These are phyloP conservation scores for Clarireedia paspali DNA, from an alignment of 2,329 filamentous ascomycete species.

Conservation along the genomic window DNA sequence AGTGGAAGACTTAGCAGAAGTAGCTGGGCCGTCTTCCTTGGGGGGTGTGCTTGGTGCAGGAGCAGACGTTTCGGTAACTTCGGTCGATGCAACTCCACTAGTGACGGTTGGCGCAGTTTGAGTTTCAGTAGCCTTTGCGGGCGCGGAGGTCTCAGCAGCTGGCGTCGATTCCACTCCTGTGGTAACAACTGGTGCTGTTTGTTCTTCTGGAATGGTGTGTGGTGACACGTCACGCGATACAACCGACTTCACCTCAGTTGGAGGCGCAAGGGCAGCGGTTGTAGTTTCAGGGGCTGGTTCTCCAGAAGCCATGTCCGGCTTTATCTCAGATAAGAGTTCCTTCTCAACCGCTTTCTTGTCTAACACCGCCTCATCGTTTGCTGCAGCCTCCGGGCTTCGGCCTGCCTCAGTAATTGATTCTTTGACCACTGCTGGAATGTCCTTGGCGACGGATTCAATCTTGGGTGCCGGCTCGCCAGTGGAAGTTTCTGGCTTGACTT, in stretches of 20 bases:
- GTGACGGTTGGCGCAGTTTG: constrained; percentile 22
- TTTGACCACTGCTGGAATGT: constrained; percentile 49
- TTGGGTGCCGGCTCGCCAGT: constrained; percentile 25
- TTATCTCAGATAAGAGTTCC: constrained; percentile 62
- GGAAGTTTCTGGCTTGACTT: constrained; percentile 41
- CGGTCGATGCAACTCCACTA: constrained; percentile 19
- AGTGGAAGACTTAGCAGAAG: constrained; percentile 19
- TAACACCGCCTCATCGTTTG: constrained; percentile 57
- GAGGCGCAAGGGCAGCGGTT: not conserved
- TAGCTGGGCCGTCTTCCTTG: constrained; percentile 14
- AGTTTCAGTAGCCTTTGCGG: constrained; percentile 17
- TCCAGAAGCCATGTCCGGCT: constrained; percentile 30
- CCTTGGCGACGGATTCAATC: constrained; percentile 35
- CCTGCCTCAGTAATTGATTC: constrained; percentile 51
- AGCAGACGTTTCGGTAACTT: constrained; percentile 14
- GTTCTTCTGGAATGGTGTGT: constrained; percentile 14
- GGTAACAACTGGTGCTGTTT: constrained; percentile 22
- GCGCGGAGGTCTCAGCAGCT: constrained; percentile 15
- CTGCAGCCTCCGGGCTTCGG: constrained; percentile 61
- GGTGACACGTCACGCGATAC: constrained; percentile 25
- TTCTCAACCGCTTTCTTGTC: constrained; percentile 70
- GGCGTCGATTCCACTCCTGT: constrained; percentile 19
- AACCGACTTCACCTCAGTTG: not conserved
- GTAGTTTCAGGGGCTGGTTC: constrained; percentile 21
- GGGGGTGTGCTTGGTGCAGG: constrained; percentile 16